Base-by-base conservation (phyloP, 148 eudicot genomes). In the Chenopodium album region DNA sequence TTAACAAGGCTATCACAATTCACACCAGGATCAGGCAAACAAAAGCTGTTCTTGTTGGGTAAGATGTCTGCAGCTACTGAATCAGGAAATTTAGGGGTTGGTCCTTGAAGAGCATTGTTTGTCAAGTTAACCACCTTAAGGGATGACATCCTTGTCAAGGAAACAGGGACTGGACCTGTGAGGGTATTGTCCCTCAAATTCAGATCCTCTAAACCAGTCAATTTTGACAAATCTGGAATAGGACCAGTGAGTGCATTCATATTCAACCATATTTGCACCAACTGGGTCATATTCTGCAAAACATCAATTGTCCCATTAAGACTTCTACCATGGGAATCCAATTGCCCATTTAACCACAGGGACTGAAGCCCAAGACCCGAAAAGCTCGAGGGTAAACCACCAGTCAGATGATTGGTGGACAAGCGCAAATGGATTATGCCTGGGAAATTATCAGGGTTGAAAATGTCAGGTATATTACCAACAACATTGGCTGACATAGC, bases 321-420 rank as follows among this genome's bases (percentile, higher is more conserved):
- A 54, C 78, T 84, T 52, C 56, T 16, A 23, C 77, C 85, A 62
- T 84, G 85, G n/a, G 69, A 60, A 75, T 86, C 77, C 14, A 46
- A 69, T 79, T 90, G 98, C 37, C 98, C 98, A 81, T 88, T 93
- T 59, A 95, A 81, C 98, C 98, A 93, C 37, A 95, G 76, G 17
- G 88, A 73, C 76, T 92, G 92, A 29, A 95, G 86, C 1, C 86
- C 80, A 16, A 91, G 80, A 37, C 89, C 89, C 8, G 92, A 75
- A 69, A 95, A 91, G 34, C 86, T 74, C 12, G 63, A 20, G 1
- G 98, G 98, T 68, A 95, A 78, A 2, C 82, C 80, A 31, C 98
- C 98, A 72, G 84, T 85, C 9, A 95, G 84, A 34, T 56, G 22
- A 81, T 95, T 95, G 68, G 59, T 77, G 0, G 98, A 73, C 81